Evolutionary conservation across 164 flowering plant species (phyloP).

Genomic region (Kalanchoe fedtschenkoi): DNA sequence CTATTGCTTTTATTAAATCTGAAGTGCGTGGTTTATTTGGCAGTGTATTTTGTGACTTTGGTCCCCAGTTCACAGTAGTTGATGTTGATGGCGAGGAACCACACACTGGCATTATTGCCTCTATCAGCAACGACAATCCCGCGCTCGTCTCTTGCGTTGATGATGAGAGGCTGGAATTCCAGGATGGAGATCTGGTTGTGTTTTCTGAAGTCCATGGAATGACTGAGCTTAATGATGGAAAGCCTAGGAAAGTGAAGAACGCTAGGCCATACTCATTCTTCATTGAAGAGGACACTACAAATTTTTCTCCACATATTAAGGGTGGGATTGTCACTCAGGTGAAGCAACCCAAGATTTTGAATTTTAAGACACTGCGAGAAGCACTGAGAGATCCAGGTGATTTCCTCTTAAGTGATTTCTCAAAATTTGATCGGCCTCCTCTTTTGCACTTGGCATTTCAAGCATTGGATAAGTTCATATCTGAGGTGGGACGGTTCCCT

Average conservation of each 20-base stretch:
- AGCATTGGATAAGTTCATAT: constrained; percentile 58
- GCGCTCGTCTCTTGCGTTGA: constrained; percentile 76
- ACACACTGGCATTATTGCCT: constrained; percentile 76
- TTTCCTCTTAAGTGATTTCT: constrained; percentile 72
- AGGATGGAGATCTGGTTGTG: constrained; percentile 84
- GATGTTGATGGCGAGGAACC: constrained; percentile 91
- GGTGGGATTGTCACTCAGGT: constrained; percentile 93
- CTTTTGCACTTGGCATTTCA: constrained; percentile 75
- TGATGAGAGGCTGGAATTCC: constrained; percentile 81
- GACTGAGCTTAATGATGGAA: constrained; percentile 78
- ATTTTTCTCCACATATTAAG: constrained; percentile 44
- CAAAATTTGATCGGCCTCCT: constrained; percentile 79
- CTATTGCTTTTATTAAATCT: constrained; percentile 72
- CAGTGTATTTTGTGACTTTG: constrained; percentile 73
- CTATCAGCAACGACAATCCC: constrained; percentile 74
- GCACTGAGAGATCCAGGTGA: constrained; percentile 77
- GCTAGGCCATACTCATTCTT: constrained; percentile 65
- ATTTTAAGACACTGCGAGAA: constrained; percentile 57
- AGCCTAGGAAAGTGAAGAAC: constrained; percentile 59
- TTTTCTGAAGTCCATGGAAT: constrained; percentile 85
- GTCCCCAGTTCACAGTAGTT: constrained; percentile 62
- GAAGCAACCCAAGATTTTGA: constrained; percentile 69
- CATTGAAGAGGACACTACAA: constrained; percentile 78
- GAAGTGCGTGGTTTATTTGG: constrained; percentile 89
- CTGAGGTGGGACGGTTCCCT: constrained; percentile 59